Evolutionary conservation across 2,329 filamentous ascomycete species (phyloP).

Genomic region (Fusarium longipes): DNA sequence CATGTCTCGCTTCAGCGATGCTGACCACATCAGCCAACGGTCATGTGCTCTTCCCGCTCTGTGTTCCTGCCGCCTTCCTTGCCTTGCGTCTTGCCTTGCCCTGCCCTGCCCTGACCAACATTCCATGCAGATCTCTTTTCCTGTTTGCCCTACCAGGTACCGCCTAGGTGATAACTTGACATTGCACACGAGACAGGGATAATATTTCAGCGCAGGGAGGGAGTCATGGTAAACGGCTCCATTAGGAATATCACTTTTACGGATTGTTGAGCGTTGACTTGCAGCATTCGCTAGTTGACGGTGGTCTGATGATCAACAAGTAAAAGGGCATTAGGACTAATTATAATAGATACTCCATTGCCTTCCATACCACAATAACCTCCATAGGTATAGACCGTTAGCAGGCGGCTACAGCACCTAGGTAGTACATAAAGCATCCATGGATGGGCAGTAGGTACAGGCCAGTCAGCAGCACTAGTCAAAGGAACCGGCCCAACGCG

Average conservation of each 20-base stretch:
- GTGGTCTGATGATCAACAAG: background rate
- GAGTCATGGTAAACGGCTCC: background rate
- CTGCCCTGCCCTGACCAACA: slow-evolving; percentile 9
- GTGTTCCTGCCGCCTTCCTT: slow-evolving; percentile 4
- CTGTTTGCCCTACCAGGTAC: background rate
- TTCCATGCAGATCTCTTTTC: slow-evolving; percentile 18
- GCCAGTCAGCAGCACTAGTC: no score
- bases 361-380: background rate
- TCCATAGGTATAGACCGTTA: no score
- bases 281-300: background rate
- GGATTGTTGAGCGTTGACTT: background rate
- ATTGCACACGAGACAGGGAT: background rate
- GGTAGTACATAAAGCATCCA: no score
- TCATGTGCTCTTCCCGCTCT: slow-evolving; percentile 33
- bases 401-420: background rate
- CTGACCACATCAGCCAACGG: slow-evolving; percentile 31
- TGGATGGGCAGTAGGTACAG: no score
- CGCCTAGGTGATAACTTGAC: background rate
- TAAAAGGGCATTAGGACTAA: background rate
- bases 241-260: background rate
- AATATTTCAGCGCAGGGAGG: slow-evolving; percentile 5
- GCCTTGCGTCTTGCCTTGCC: background rate
- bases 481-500: background rate
- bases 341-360: background rate
- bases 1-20: slow-evolving; percentile 16